Base-by-base conservation (phyloP, 2,329 filamentous ascomycete species). In the Rutstroemia sydowiana region DNA sequence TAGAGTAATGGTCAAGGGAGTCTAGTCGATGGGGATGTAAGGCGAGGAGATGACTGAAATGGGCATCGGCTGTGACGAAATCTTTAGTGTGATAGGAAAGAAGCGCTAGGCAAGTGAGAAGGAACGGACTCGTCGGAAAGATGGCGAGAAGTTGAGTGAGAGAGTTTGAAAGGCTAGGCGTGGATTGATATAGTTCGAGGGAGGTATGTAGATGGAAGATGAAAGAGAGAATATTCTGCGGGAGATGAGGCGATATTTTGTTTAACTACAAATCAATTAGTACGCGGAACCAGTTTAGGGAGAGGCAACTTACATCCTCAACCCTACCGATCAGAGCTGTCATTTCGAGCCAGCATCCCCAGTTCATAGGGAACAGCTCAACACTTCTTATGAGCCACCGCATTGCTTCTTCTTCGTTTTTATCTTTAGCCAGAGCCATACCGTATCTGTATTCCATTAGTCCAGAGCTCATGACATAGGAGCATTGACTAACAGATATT, bases 271-370 rank as follows among this genome's bases (percentile, higher is more conserved):
- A 18, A 40, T 32, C 11, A 53, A 55, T 71, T 60, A 71, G 70
- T 49, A 43, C 26, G 13, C 23, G 23, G 14, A 47, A 32, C 34
- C 14, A 37, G 20, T 36, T 45, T 34, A 11, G 32, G 34, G 8
- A 16, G 7, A 11, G 5, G 5, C 37, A 20, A 73, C 82, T 69
- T 69, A 93, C 85, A 69, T 95, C 88, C 68, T 96, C 90, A 8
- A 86, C 77, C 31, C 86, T 83, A 32, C 82, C 81, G 54, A 95
- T 80, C 23, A 97, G 75, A 36, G 84, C 84, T 3, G 87, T 88
- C 68, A 98, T 80, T 70, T 98, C 93, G 53, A 93, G 78, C 93
- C 93, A 98, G 56, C 90, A 91, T 7, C 90, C 89, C 93, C 93
- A 98, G 65, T 97, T 95, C 79, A 91, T 95, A 1, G 90, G 88